Conservation (phyloP, 768 basidiomycete genomes). For the Roridomyces roridus region DNA sequence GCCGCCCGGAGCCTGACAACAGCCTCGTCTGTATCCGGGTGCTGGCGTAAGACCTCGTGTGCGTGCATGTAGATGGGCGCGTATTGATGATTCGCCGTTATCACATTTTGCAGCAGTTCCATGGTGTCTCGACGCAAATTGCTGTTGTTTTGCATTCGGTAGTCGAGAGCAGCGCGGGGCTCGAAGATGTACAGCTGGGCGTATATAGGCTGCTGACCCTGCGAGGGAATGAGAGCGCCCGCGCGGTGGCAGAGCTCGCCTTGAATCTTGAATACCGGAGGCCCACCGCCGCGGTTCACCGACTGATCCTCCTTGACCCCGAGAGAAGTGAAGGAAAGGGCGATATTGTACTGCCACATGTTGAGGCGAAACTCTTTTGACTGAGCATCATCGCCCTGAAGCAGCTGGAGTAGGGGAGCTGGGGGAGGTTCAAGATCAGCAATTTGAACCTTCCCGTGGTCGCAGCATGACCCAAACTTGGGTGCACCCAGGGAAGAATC, state of each 20-base stretch:
- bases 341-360: conserved; percentile 42
- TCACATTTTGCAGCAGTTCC: conserved; percentile 33
- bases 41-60: conserved; percentile 30
- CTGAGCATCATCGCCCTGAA: conserved; percentile 5
- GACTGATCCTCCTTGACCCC: conserved; percentile 32
- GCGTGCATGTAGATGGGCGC: conserved; percentile 38
- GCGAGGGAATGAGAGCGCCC: conserved; percentile 33
- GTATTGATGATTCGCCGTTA: conserved; percentile 32
- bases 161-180: conserved; percentile 37
- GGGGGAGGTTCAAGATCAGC: conserved; percentile 16
- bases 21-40: conserved; percentile 27
- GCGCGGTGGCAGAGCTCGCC: conserved; percentile 38
- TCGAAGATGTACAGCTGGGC: conserved; percentile 44
- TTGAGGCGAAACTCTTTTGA: conserved; percentile 35
- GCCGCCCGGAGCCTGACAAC: conserved; percentile 24
- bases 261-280: conserved; percentile 34
- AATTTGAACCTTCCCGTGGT: conserved; percentile 32
- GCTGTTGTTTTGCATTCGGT: conserved; percentile 31
- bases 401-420: conserved; percentile 5
- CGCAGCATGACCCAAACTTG: conserved; percentile 36
- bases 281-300: conserved; percentile 31
- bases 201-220: conserved; percentile 26
- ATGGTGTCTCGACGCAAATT: no score
- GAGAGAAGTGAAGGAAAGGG: conserved; percentile 42
- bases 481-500: not conserved